Base-by-base conservation (phyloP, 768 basidiomycete species). In the Suillus bovinus region DNA sequence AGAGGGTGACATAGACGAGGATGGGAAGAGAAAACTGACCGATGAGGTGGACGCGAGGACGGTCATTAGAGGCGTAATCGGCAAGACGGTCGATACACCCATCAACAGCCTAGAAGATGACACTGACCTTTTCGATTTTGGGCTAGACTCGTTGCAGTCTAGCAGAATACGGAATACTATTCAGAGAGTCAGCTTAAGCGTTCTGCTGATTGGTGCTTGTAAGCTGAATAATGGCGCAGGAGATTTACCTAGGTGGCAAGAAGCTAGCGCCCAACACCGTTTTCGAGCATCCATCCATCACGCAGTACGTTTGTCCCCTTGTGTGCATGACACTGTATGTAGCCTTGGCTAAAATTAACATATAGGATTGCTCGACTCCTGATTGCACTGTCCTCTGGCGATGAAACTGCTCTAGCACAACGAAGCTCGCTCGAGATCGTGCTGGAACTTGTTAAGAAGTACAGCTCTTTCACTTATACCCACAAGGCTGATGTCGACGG, bases 71-170 rank as follows among this genome's bases (percentile, higher is more conserved):
- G 63, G 64, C 22, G 3, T 72, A 20, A 67, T 74, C 24, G 36
- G 36, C 36, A 65, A 41, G 72, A 74, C 63, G 39, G 56, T 74
- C 56, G 63, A 72, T 42, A 54, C 63, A 33, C 61, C 62, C 11
- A 53, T 63, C 3, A 64, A 65, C 13, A 42, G 49, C 17, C 64
- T 72, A n/a, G 54, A 63, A 47, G 69, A 72, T 39, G 67, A 72
- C n/a, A 77, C 76, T 29, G 82, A 84, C 59, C 55, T 81, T 33
- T 81, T 80, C 44, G 68, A 78, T 0, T 83, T 80, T 53, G 85
- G 85, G 29, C 74, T 86, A 34, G 83, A 86, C 67, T 84, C 84
- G 11, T 66, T 86, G 24, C 80, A 84, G 62, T 81, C 81, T 13
- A 80, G 80, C 4, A 72, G 82, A n/a, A 78, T 86, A 33, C 70